A percentile compares a stretch with the other conserved stretches of the same genome.
These are phyloP conservation scores for Backusella parvicylindrica DNA, from an alignment of 192 early-diverging fungal species.

Conservation along the genomic window DNA sequence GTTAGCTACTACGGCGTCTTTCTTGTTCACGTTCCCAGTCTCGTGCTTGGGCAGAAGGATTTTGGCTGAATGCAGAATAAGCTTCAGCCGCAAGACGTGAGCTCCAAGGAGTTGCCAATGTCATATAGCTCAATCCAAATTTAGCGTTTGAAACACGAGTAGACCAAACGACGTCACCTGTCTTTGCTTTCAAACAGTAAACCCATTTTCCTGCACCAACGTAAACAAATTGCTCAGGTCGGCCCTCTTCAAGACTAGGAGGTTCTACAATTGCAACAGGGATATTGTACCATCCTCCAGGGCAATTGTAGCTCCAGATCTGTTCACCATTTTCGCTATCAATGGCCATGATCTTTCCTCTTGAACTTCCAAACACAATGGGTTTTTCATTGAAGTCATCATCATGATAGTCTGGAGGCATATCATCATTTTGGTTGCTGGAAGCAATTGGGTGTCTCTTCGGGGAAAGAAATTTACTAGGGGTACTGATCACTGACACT, in stretches of 20 bases:
- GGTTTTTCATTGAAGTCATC: background rate
- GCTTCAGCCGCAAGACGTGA: conserved; percentile 18
- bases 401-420: background rate
- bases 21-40: conserved; percentile 1
- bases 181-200: conserved; percentile 3
- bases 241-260: background rate
- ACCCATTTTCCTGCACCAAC: conserved; percentile 18
- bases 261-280: conserved; percentile 17
- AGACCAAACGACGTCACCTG: conserved; percentile 8
- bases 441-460: background rate
- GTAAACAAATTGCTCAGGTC: conserved; percentile 2
- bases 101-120: conserved; percentile 19
- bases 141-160: background rate
- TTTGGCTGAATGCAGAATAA: conserved; percentile 13
- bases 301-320: conserved; percentile 22
- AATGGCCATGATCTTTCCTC: conserved; percentile 20
- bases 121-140: conserved; percentile 11
- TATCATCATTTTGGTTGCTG: background rate
- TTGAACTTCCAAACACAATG: conserved; percentile 6
- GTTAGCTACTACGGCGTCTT: background rate
- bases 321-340: conserved; percentile 8
- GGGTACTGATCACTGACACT: background rate
- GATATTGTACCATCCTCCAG: conserved; percentile 19
- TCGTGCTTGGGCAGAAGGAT: background rate
- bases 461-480: background rate